Evolutionary conservation across 2,329 filamentous ascomycete species (phyloP).

Genomic region (Alternaria gaisen): DNA sequence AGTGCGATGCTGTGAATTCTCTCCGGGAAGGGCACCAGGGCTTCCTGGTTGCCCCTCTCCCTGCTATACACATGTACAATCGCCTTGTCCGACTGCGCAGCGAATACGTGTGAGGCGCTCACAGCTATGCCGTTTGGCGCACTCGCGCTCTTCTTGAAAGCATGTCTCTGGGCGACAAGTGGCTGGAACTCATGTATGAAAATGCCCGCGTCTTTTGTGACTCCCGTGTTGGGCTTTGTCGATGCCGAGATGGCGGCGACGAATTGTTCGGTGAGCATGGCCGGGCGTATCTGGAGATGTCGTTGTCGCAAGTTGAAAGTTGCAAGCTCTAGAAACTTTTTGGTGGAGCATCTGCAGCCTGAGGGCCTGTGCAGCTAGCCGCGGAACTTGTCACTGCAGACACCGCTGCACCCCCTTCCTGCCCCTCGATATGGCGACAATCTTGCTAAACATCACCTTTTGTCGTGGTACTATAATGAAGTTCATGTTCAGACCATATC

Average conservation of each 20-base stretch:
- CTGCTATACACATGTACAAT: conserved; percentile 92
- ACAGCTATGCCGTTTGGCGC: conserved; percentile 80
- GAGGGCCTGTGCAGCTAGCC: conserved; percentile 14
- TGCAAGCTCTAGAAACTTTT: conserved; percentile 24
- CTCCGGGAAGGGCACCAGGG: conserved; percentile 86
- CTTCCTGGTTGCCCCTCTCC: conserved; percentile 85
- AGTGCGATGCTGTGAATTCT: conserved; percentile 81
- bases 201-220: conserved; percentile 81
- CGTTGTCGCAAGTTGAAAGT: conserved; percentile 10
- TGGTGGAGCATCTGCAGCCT: conserved; percentile 12
- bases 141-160: conserved; percentile 93
- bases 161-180: conserved; percentile 74
- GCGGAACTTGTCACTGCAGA: background rate
- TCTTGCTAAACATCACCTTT: background rate
- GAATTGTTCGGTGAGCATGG: conserved; percentile 62
- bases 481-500: background rate
- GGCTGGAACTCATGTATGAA: conserved; percentile 86
- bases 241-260: conserved; percentile 58
- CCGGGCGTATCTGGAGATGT: conserved; percentile 9
- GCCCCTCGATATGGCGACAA: background rate
- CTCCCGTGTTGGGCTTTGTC: conserved; percentile 55
- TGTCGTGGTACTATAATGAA: background rate
- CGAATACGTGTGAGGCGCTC: conserved; percentile 84
- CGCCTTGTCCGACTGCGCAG: conserved; percentile 89
- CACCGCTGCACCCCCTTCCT: background rate